phyloP scores from a whole-genome alignment of 129 eudicot species.

The Rutidosis leptorrhynchoides region DNA sequence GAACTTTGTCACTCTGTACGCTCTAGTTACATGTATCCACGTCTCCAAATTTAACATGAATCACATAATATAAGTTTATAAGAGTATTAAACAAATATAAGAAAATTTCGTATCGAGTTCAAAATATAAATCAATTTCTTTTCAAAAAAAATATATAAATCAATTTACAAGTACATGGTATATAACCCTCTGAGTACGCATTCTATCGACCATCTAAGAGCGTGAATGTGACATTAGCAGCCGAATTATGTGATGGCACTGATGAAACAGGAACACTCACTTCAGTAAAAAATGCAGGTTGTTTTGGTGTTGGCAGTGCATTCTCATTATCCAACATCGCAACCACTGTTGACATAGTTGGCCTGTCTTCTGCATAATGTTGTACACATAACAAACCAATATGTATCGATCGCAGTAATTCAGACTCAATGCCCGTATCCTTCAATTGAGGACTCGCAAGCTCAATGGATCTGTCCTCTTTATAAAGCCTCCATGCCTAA shows the following conservation, averaged over 20 bases:
- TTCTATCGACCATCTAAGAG: constrained; percentile 9
- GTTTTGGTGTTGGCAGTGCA: constrained; percentile 23
- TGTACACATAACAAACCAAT: constrained; percentile 52
- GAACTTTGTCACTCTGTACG: not conserved
- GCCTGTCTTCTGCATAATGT: constrained; percentile 41
- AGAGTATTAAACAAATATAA: not conserved
- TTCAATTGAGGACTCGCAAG: constrained; percentile 7
- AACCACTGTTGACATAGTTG: constrained; percentile 32
- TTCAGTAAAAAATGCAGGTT: constrained; percentile 28
- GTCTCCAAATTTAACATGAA: not conserved
- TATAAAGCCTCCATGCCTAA: constrained; percentile 26
- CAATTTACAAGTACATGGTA: not conserved
- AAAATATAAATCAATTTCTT: no score
- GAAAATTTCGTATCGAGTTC: no score
- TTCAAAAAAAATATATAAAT: no score
- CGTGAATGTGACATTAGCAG: constrained; percentile 1
- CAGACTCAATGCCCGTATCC: not conserved
- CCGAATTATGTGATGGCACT: constrained; percentile 2
- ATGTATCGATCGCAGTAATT: constrained; percentile 24
- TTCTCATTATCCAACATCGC: constrained; percentile 23
- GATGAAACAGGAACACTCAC: not conserved
- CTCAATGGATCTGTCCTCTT: constrained; percentile 16
- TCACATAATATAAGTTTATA: no score
- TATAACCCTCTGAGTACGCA: not conserved
- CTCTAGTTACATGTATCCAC: not conserved